Evolutionary conservation across 2,329 filamentous ascomycete genomes (phyloP).

Genomic region (Pseudopyricularia javanii): DNA sequence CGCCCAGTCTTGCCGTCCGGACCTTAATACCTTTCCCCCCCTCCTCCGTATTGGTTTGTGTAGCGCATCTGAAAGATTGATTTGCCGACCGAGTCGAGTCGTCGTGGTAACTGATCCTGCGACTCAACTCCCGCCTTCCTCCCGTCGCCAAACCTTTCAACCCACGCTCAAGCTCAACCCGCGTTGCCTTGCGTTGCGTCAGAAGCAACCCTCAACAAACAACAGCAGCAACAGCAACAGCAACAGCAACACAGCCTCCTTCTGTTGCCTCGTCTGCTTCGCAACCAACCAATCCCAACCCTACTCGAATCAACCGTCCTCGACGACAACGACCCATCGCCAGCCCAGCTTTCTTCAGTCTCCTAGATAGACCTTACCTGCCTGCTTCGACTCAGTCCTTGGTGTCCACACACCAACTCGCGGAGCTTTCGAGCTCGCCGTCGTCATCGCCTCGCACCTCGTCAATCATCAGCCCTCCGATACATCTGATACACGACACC

Average conservation of each 20-base stretch:
- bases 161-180: too few species aligned
- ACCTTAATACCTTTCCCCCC: constrained; percentile 8
- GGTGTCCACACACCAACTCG: not conserved
- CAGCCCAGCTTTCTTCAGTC: not conserved
- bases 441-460: not conserved
- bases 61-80: not conserved
- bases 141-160: not conserved
- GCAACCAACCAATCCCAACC: too few species aligned
- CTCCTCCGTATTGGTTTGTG: constrained; percentile 3
- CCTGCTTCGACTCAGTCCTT: not conserved
- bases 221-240: too few species aligned
- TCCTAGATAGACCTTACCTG: not conserved
- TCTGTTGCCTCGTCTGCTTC: too few species aligned
- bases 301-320: too few species aligned
- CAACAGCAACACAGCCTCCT: too few species aligned
- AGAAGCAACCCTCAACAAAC: too few species aligned
- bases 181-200: not conserved
- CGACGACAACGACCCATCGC: not conserved
- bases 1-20: constrained; percentile 5
- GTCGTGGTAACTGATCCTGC: not conserved
- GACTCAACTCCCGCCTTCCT: constrained; percentile 2
- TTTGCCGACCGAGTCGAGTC: not conserved
- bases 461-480: not conserved
- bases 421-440: not conserved
- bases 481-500: not conserved